A percentile compares a stretch with the other conserved stretches of the same genome.
phyloP scores from a whole-genome alignment of 1,284 basidiomycete species.

The Trametes polyzona region DNA sequence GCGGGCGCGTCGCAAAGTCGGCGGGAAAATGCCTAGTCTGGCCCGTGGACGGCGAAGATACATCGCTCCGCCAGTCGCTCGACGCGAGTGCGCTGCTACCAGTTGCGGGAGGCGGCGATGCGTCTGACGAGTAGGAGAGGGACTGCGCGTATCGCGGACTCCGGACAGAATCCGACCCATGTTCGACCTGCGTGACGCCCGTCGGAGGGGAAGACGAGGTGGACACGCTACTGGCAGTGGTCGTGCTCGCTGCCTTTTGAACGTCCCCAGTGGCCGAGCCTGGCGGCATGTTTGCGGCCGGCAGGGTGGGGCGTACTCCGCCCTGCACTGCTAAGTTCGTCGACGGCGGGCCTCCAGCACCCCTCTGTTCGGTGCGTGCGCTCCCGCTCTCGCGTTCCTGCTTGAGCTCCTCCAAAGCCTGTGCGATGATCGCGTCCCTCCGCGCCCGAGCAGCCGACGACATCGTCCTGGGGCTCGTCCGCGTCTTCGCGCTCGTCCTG shows the following conservation, averaged over 20 bases:
- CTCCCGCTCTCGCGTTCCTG: not conserved
- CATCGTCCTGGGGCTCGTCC: not conserved
- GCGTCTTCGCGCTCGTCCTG: not conserved
- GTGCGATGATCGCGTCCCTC: slow-evolving; percentile 11
- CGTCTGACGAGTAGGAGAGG: slow-evolving; percentile 15
- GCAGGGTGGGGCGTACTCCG: no score
- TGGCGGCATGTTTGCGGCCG: no score
- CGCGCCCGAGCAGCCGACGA: not conserved
- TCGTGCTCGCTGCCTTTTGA: not conserved
- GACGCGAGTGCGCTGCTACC: slow-evolving; percentile 13
- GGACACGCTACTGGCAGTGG: not conserved
- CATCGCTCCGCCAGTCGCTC: slow-evolving; percentile 14
- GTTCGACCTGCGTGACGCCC: slow-evolving; percentile 3
- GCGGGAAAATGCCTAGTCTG: slow-evolving; percentile 16
- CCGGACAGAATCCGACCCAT: not conserved
- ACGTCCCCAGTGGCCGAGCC: not conserved
- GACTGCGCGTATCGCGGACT: slow-evolving; percentile 13
- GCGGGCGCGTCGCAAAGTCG: slow-evolving; percentile 10
- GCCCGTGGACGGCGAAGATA: slow-evolving; percentile 17
- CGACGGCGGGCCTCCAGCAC: not conserved
- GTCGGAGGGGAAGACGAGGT: slow-evolving; percentile 18
- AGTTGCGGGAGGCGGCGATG: slow-evolving; percentile 11
- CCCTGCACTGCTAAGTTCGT: no score
- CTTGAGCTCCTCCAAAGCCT: not conserved
- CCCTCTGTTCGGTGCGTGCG: not conserved